Conservation (phyloP, 78 protist genomes). For the Dictyostelium capitatum region DNA sequence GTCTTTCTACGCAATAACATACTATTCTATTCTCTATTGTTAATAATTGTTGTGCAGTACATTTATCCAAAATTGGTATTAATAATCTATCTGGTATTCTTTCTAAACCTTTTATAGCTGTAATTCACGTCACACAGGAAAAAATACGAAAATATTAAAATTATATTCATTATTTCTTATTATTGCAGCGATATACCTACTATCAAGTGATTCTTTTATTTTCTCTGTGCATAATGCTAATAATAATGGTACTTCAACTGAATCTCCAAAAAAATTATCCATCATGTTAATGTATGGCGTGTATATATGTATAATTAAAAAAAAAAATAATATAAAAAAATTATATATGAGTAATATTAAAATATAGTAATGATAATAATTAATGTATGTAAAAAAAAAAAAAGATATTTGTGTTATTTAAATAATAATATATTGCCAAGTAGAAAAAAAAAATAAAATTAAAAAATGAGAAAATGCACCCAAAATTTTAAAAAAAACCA, state of each 20-base stretch:
- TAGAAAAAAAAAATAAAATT: no score
- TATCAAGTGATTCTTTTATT: constrained; percentile 1
- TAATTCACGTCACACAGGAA: no score
- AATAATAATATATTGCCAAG: no score
- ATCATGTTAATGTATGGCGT: not conserved
- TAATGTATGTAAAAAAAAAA: not conserved
- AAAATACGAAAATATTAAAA: not conserved
- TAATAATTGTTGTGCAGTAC: constrained; percentile 10
- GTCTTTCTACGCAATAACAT: no score
- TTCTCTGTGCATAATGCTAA: not conserved
- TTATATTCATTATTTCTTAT: not conserved
- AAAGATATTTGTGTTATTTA: not conserved
- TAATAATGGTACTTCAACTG: constrained; percentile 9
- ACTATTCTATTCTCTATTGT: constrained; percentile 7
- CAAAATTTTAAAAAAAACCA: no score
- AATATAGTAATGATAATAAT: not conserved
- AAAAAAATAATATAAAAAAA: not conserved
- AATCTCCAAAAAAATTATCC: constrained; percentile 30
- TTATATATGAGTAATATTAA: not conserved
- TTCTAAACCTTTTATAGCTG: constrained; percentile 3
- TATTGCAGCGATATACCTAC: not conserved
- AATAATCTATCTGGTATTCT: not conserved
- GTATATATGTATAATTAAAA: not conserved
- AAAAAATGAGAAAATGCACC: no score
- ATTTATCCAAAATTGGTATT: not conserved